These are phyloP conservation scores for Grosmannia serpens DNA, from an alignment of 2,329 filamentous ascomycete genomes.

Conservation along the genomic window DNA sequence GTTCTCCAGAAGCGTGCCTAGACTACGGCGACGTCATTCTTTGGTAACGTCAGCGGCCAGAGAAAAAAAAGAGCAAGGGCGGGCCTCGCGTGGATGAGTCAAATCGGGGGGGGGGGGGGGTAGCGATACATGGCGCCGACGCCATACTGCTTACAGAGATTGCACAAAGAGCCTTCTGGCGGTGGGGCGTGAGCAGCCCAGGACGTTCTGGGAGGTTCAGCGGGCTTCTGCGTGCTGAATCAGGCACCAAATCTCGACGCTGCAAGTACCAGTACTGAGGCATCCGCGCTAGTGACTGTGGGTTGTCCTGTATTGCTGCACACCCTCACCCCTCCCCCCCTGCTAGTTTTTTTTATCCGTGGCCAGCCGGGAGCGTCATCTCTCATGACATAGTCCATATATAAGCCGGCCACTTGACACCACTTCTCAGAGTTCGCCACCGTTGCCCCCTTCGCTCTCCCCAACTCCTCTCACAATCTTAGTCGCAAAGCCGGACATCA, in stretches of 20 bases:
- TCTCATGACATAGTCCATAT: background rate
- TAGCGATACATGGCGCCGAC: background rate
- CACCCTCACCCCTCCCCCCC: background rate
- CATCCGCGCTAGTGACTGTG: background rate
- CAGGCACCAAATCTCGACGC: background rate
- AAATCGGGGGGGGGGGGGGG: background rate
- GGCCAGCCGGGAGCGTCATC: background rate
- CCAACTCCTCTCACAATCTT: background rate
- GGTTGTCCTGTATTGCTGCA: background rate
- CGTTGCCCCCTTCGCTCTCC: background rate
- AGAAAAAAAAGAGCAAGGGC: background rate
- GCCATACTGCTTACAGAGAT: background rate
- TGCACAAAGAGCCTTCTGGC: background rate
- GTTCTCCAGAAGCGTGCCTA: background rate
- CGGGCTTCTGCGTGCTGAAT: background rate
- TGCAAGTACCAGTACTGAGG: background rate
- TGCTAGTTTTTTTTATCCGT: background rate
- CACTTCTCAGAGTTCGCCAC: background rate
- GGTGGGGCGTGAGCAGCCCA: too few species aligned
- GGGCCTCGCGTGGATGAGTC: background rate
- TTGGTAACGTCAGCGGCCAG: background rate
- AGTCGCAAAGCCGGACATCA: background rate
- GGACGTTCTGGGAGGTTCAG: background rate
- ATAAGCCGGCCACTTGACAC: background rate
- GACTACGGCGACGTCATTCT: background rate